These are phyloP conservation scores for Suillus subalutaceus DNA, from an alignment of 768 basidiomycete genomes.

Conservation along the genomic window DNA sequence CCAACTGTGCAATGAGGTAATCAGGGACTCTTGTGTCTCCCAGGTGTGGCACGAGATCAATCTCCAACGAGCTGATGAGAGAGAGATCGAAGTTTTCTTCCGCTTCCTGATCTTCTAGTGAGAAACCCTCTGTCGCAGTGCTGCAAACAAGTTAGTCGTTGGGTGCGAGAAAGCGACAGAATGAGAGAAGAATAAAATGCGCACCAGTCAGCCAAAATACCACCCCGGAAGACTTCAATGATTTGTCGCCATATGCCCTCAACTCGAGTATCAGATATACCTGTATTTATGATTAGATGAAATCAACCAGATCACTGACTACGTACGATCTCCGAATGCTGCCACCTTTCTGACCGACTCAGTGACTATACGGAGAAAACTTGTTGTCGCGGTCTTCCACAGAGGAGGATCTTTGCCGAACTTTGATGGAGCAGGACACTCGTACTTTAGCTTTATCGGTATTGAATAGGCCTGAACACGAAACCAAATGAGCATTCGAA, in stretches of 20 bases:
- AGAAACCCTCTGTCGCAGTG: slow-evolving; percentile 56
- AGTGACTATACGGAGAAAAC: slow-evolving; percentile 74
- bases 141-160: slow-evolving; percentile 34
- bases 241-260: slow-evolving; percentile 88
- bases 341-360: slow-evolving; percentile 61
- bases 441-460: slow-evolving; percentile 93
- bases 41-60: slow-evolving; percentile 76
- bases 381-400: slow-evolving; percentile 93
- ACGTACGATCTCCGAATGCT: slow-evolving; percentile 51
- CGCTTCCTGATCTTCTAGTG: slow-evolving; percentile 65
- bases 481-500: neutral
- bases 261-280: slow-evolving; percentile 60
- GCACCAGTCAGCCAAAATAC: slow-evolving; percentile 84
- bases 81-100: slow-evolving; percentile 88
- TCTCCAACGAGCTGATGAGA: slow-evolving; percentile 78
- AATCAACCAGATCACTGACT: neutral
- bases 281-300: slow-evolving; percentile 33
- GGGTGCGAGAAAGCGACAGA: neutral
- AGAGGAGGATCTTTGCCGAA: slow-evolving; percentile 85
- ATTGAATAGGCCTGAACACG: slow-evolving; percentile 74
- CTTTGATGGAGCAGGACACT: slow-evolving; percentile 87
- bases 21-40: slow-evolving; percentile 74
- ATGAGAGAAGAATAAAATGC: slow-evolving; percentile 23
- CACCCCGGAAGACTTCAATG: slow-evolving; percentile 80
- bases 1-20: slow-evolving; percentile 64